Evolutionary conservation across 495 filamentous ascomycete species (phyloP).

Genomic region (Tuber magnatum): DNA sequence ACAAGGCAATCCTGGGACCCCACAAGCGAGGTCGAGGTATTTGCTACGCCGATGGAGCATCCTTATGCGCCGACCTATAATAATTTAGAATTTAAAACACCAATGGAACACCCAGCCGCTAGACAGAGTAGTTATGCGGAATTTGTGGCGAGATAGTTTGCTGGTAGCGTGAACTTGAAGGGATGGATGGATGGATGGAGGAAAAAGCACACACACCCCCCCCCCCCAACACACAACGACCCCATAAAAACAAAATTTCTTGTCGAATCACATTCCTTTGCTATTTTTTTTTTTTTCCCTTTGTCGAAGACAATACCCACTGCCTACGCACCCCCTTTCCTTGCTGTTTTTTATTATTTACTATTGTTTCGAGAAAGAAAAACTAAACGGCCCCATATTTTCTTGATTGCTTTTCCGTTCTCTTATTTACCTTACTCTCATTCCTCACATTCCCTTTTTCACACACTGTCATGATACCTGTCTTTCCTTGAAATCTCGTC

Average conservation of each 20-base stretch:
- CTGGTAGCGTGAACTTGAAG: conserved; percentile 4
- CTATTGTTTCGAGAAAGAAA: not conserved
- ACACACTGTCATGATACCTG: not conserved
- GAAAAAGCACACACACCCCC: too few species aligned
- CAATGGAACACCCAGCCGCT: conserved; percentile 24
- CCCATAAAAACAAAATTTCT: not conserved
- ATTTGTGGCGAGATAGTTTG: conserved; percentile 27
- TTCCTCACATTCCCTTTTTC: not conserved
- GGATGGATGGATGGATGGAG: conserved; percentile 10
- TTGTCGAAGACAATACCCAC: not conserved
- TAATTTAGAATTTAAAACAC: conserved; percentile 19
- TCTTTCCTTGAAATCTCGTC: not conserved
- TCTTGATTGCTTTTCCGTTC: not conserved
- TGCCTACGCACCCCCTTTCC: not conserved
- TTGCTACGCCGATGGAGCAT: conserved; percentile 27
- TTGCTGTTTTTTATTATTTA: not conserved
- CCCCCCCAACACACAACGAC: not conserved
- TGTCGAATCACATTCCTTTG: not conserved
- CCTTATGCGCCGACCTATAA: conserved; percentile 1
- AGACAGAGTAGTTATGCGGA: conserved; percentile 30
- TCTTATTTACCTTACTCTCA: not conserved
- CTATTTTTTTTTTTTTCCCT: not conserved
- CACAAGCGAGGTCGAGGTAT: conserved; percentile 13
- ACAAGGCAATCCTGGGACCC: conserved; percentile 5
- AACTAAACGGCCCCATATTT: not conserved